Evolutionary conservation across 768 basidiomycete genomes (phyloP).

Genomic region (Fomitopsis serialis): DNA sequence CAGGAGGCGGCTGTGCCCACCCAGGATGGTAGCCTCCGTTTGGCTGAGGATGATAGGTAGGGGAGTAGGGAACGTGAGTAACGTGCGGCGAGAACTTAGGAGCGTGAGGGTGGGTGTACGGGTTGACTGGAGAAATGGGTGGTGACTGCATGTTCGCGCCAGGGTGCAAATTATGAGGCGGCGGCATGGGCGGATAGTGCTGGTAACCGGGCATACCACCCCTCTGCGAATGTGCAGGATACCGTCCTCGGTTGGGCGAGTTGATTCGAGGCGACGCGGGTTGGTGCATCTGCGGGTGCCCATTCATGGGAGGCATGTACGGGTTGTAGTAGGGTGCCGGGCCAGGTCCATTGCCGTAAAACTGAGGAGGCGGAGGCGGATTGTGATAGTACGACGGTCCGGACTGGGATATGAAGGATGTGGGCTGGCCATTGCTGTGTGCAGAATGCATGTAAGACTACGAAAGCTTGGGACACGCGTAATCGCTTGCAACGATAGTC

Average conservation of each 20-base stretch:
- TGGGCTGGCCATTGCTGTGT: conserved; percentile 22
- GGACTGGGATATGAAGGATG: conserved; percentile 29
- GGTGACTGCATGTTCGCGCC: conserved; percentile 20
- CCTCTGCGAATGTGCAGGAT: conserved; percentile 25
- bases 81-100: conserved; percentile 23
- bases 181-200: conserved; percentile 32
- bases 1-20: conserved; percentile 47
- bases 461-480: conserved; percentile 1
- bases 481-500: neutral
- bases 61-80: conserved; percentile 23
- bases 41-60: conserved; percentile 22
- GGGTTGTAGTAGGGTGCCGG: conserved; percentile 27
- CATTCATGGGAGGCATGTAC: conserved; percentile 35
- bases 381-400: conserved; percentile 26
- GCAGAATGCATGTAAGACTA: neutral
- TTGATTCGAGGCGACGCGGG: conserved; percentile 33
- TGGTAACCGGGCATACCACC: conserved; percentile 35
- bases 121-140: conserved; percentile 22
- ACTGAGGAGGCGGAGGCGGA: conserved; percentile 22
- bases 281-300: conserved; percentile 28
- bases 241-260: conserved; percentile 28
- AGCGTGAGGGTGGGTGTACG: conserved; percentile 24
- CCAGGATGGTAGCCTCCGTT: conserved; percentile 32
- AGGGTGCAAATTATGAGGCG: conserved; percentile 18
- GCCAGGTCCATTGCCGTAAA: conserved; percentile 16